A percentile compares a stretch with the other conserved stretches of the same genome.
Conservation (phyloP, 2,329 filamentous ascomycete species). For the Teratosphaeria nubilosa region DNA sequence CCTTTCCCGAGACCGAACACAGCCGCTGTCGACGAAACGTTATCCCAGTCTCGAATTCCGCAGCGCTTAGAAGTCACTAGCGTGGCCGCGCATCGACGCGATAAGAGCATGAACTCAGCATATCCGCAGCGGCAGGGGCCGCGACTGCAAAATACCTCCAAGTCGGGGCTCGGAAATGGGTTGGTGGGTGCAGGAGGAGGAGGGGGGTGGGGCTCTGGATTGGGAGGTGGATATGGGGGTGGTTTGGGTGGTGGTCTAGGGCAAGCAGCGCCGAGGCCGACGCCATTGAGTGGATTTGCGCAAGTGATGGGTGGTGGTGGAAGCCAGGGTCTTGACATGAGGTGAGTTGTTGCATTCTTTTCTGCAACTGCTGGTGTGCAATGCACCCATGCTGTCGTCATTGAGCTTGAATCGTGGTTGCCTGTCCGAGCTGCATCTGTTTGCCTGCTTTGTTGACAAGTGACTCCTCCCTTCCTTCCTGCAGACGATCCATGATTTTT, state of each 20-base stretch:
- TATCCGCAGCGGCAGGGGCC: conserved; percentile 14
- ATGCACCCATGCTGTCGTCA: background rate
- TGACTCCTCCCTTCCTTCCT: background rate
- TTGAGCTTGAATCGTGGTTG: background rate
- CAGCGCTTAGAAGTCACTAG: background rate
- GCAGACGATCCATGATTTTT: background rate
- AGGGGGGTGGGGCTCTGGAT: conserved; percentile 4
- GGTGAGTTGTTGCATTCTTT: conserved; percentile 16
- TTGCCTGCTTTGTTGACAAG: background rate
- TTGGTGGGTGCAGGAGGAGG: conserved; percentile 13
- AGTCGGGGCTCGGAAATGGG: conserved; percentile 36
- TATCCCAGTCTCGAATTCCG: background rate
- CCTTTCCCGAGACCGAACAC: background rate
- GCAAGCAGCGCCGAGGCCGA: conserved; percentile 11
- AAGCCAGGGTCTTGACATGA: conserved; percentile 25
- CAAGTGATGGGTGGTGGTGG: conserved; percentile 26
- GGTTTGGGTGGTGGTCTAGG: conserved; percentile 8
- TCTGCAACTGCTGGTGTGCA: background rate
- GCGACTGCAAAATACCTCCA: conserved; percentile 23
- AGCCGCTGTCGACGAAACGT: background rate
- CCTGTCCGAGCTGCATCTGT: background rate
- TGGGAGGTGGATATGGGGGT: conserved; percentile 14
- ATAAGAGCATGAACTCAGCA: background rate
- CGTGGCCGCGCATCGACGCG: background rate
- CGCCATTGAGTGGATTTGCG: conserved; percentile 24